A percentile compares a stretch with the other conserved stretches of the same genome.
phyloP scores from a whole-genome alignment of 2,329 filamentous ascomycete species.

The Furcasterigmium furcatum region DNA sequence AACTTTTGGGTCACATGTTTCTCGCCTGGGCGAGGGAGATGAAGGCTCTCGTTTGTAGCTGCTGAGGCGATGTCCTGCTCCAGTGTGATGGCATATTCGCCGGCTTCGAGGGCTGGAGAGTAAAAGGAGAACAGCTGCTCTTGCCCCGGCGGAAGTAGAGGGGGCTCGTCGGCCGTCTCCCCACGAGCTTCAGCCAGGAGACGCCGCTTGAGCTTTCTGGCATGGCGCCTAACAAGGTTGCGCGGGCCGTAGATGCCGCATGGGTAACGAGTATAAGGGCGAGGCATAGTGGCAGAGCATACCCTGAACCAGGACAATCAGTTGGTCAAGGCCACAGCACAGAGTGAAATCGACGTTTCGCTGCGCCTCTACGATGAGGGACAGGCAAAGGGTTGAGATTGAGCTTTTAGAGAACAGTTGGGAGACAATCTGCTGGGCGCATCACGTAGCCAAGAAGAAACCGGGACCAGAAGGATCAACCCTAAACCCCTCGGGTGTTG shows the following conservation, averaged over 20 bases:
- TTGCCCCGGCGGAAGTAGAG: not conserved
- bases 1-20: constrained; percentile 20
- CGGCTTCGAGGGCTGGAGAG: constrained; percentile 3
- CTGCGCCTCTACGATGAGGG: too few species aligned
- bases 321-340: too few species aligned
- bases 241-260: not conserved
- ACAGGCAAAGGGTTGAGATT: too few species aligned
- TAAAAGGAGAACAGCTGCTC: not conserved
- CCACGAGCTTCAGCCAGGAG: not conserved
- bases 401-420: too few species aligned
- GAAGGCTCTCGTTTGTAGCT: not conserved
- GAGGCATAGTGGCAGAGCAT: not conserved
- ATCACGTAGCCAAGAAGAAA: too few species aligned
- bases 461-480: too few species aligned
- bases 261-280: not conserved
- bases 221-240: not conserved
- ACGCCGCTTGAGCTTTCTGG: not conserved
- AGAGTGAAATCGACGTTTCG: too few species aligned
- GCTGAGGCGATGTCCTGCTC: constrained; percentile 4
- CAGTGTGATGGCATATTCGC: constrained; percentile 9
- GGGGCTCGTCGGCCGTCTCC: not conserved
- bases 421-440: too few species aligned
- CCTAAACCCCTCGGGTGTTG: too few species aligned
- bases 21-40: not conserved
- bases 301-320: too few species aligned